Evolutionary conservation across 352 stramenopile species (phyloP).

Genomic region (Phytopythium litorale): DNA sequence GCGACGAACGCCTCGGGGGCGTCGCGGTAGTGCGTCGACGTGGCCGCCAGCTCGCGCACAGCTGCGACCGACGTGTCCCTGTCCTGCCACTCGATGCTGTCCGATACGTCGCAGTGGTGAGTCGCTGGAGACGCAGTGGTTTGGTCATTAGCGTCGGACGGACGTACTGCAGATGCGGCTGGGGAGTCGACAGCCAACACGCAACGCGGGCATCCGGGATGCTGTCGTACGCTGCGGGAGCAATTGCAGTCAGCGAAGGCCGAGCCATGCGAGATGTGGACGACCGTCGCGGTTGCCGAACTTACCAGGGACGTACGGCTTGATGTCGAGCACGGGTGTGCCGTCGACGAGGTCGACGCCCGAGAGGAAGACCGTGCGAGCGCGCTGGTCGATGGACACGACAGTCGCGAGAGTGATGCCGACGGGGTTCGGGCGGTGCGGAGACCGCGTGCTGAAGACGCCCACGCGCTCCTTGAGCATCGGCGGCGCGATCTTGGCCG

Average conservation of each 20-base stretch:
- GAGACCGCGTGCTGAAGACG: slow-evolving; percentile 95
- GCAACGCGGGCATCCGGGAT: slow-evolving; percentile 37
- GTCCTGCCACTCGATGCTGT: slow-evolving; percentile 45
- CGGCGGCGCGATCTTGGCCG: slow-evolving; percentile 71
- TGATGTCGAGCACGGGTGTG: slow-evolving; percentile 98
- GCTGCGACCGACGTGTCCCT: slow-evolving; percentile 15
- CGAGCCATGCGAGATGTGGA: neutral
- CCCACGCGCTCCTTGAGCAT: slow-evolving; percentile 82
- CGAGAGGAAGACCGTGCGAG: slow-evolving; percentile 69
- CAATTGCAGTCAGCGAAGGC: neutral
- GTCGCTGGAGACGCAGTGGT: neutral
- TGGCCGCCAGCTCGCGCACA: slow-evolving; percentile 29
- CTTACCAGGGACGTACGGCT: slow-evolving; percentile 93
- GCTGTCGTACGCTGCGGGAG: slow-evolving; percentile 38
- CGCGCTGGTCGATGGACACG: slow-evolving; percentile 62
- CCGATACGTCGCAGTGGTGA: neutral
- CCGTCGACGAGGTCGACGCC: slow-evolving; percentile 94
- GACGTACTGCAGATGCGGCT: slow-evolving; percentile 36
- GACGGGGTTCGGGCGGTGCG: slow-evolving; percentile 96
- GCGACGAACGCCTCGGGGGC: slow-evolving; percentile 23
- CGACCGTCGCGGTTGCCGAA: neutral
- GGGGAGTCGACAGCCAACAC: slow-evolving; percentile 34
- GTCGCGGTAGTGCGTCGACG: slow-evolving; percentile 41
- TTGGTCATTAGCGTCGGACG: neutral
- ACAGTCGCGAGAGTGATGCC: slow-evolving; percentile 90